Base-by-base conservation (phyloP, 2,329 filamentous ascomycete genomes). In the Aureobasidium sp. region DNA sequence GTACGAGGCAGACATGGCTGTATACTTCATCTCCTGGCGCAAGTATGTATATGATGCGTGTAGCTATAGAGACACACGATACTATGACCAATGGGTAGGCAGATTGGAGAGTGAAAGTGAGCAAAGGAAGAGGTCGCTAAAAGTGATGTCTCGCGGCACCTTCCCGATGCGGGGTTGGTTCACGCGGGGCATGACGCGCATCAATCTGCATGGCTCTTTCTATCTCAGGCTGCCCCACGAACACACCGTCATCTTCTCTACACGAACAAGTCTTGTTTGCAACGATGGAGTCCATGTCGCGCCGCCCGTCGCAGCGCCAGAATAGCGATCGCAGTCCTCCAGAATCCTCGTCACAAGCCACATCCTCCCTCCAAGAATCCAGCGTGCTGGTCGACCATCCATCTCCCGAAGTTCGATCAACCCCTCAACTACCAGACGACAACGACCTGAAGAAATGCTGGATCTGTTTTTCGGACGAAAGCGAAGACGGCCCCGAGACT, bases 391-490 rank as follows among this genome's bases (percentile, higher is more conserved):
- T 59, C 55, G 29, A 47, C 9, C 55, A 39, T 32, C 43, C 55
- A 5, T 36, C 27, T 2, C 41, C 55, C 7, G 55, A 51, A 60
- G 10, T 24, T 1, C 26, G n/a, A 17, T 37, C 32, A 2, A 43
- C 44, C 3, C 56, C 56, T 4, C 56, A 41, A n/a, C n/a, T 43
- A 1, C 46, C 32, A 43, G 69, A 77, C 39, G 71, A 74, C 12
- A 64, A 68, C 20, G 74, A 77, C 26, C 68, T 75, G 13, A 78
- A 79, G 63, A 85, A 81, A 71, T 88, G 86, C 71, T 88, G 86
- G 86, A 87, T 88, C 65, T 88, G 86, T 73, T 87, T 87, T 72
- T 81, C 80, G 53, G 85, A 87, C 64, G 82, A 85, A 67, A 85
- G 81, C 7, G 86, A 88, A 69, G 85, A 88, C 63, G 77, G 78